Conservation (phyloP, 1,284 basidiomycete genomes). For the Neolentinus lepideus region DNA sequence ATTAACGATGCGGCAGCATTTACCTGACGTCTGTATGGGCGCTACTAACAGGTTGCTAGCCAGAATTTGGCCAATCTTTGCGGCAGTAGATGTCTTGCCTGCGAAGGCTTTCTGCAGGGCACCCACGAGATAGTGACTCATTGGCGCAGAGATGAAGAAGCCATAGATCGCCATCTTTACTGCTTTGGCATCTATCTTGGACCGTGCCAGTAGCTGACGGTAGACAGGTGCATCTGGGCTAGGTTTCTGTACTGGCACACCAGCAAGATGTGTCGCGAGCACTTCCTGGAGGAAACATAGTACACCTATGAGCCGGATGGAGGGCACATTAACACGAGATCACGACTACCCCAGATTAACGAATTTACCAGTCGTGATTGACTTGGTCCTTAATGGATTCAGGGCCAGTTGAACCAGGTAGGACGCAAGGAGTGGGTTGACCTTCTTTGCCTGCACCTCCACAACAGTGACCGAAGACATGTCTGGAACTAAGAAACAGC, state of each 20-base stretch:
- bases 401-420: constrained; percentile 58
- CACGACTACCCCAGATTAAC: constrained; percentile 4
- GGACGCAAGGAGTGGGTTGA: constrained; percentile 50
- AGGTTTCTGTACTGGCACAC: constrained; percentile 41
- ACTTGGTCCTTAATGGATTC: constrained; percentile 72
- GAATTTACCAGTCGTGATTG: constrained; percentile 53
- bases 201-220: constrained; percentile 43
- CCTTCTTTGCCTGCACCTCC: constrained; percentile 17
- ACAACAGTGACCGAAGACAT: constrained; percentile 6
- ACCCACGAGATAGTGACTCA: constrained; percentile 71
- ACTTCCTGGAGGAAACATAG: constrained; percentile 50
- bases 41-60: constrained; percentile 75
- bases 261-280: constrained; percentile 65
- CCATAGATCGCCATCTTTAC: constrained; percentile 83
- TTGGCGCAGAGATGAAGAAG: constrained; percentile 78
- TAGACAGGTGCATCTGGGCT: constrained; percentile 48
- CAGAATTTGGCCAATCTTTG: constrained; percentile 69
- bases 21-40: constrained; percentile 70
- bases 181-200: constrained; percentile 57
- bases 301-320: background rate
- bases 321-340: background rate
- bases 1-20: constrained; percentile 19
- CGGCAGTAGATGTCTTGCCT: constrained; percentile 62
- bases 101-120: constrained; percentile 5
- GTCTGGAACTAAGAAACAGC: background rate